Percentiles rank a stretch among this genome's conserved stretches.
phyloP scores from a whole-genome alignment of 1,139 yeast species.

The Casaregolazyma suthepensis region DNA sequence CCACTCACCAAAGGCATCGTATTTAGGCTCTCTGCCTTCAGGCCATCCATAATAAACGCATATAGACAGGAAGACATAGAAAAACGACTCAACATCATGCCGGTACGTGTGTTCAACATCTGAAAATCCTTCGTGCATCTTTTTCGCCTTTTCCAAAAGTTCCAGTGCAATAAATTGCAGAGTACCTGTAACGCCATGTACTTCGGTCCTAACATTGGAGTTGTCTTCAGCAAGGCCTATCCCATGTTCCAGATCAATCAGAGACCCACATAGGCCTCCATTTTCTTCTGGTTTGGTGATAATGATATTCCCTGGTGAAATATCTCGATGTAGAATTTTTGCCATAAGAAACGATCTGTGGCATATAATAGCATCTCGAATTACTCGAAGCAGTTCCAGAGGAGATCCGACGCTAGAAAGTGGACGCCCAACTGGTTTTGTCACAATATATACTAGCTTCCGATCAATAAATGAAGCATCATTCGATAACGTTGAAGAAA shows the following conservation, averaged over 20 bases:
- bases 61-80: not conserved
- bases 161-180: not conserved
- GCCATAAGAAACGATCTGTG: not conserved
- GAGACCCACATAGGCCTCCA: not conserved
- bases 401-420: not conserved
- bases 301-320: not conserved
- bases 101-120: not conserved
- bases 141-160: not conserved
- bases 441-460: not conserved
- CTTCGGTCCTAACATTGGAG: not conserved
- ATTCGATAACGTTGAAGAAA: no score
- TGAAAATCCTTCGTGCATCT: not conserved
- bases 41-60: not conserved
- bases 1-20: not conserved
- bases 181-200: not conserved
- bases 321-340: not conserved
- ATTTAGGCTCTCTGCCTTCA: not conserved
- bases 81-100: not conserved
- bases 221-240: not conserved
- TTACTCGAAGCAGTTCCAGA: not conserved
- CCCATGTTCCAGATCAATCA: not conserved
- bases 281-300: not conserved
- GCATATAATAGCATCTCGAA: not conserved
- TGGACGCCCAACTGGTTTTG: not conserved
- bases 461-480: not conserved